A percentile compares a stretch with the other conserved stretches of the same genome.
Evolutionary conservation across 306 rosid species (phyloP).

Genomic region (Prunus fruticosa): DNA sequence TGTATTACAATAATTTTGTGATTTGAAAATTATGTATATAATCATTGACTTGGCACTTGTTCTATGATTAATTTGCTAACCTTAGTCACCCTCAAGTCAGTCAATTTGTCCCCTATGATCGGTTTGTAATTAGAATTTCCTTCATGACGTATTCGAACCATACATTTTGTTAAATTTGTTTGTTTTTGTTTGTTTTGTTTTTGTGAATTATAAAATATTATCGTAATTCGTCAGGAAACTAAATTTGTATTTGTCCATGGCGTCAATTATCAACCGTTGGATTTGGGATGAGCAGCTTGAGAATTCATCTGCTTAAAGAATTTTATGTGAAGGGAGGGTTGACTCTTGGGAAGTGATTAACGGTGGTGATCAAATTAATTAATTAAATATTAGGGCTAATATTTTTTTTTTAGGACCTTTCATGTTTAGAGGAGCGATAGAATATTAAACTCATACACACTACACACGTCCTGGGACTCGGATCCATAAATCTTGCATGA

Average conservation of each 20-base stretch:
- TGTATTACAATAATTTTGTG: background rate
- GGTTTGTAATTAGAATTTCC: no score
- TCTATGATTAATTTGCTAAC: no score
- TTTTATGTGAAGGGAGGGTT: background rate
- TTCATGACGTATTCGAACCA: background rate
- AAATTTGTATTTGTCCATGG: background rate
- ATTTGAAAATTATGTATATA: background rate
- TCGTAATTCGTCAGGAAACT: background rate
- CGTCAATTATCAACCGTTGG: background rate
- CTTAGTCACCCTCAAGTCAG: background rate
- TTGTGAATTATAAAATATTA: background rate
- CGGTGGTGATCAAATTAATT: background rate
- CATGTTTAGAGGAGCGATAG: no score
- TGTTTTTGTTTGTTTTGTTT: background rate
- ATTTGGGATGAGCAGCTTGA: background rate
- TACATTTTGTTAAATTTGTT: background rate
- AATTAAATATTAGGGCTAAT: no score
- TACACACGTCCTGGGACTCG: no score
- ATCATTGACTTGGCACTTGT: background rate
- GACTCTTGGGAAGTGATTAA: constrained; percentile 8
- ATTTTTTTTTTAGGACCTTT: no score
- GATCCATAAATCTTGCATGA: no score
- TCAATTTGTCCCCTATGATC: background rate
- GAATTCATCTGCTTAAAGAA: background rate
- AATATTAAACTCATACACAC: no score